Base-by-base conservation (phyloP, 495 filamentous ascomycete genomes). In the Penicillium arizonense region DNA sequence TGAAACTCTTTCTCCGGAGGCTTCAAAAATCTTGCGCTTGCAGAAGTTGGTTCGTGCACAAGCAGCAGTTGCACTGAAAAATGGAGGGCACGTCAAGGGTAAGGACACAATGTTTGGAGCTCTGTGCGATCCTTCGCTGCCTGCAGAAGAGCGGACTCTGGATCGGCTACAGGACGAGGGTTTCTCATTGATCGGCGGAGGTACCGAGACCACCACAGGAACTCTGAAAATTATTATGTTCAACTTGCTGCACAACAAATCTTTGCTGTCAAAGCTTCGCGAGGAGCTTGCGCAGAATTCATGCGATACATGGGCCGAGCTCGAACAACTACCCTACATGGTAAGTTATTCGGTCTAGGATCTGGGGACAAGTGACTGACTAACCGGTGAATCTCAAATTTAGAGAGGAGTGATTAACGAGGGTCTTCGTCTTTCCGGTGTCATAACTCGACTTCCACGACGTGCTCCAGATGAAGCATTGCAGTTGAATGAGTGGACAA, bases 351-450 rank as follows among this genome's bases (percentile, higher is more conserved):
- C 28, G 5, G 9, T 30, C 28, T 26, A 5, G 9, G 28, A 26
- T 26, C 7, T 4, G 4, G 4, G 28, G 28, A 9, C 2, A 30
- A 7, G 28, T 0, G 28, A 8, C 5, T 8, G 2, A 9, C 28
- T 30, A 30, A 30, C 28, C 28, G 2, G 28, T 18, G 28, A 30
- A 30, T 4, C 9, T 4, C 7, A 4, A 5, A 26, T 26, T 9
- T 40, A 69, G 37, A 80, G 77, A 41, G 82, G 82, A 5, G 71
- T 81, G 2, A 69, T 87, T 5, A 71, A 72, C 54, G 83, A 86
- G 57, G 78, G 77, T 0, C 63, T 87, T 26, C 71, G 83, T 12
- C 77, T 77, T 40, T 83, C 80, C n/a, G 47, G 55, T 0, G 43
- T 62, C 0, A 62, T 73, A 5, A 59, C 63, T 5, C 70, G 77